Conservation (phyloP, 495 filamentous ascomycete species). For the Penicillium pulvis region DNA sequence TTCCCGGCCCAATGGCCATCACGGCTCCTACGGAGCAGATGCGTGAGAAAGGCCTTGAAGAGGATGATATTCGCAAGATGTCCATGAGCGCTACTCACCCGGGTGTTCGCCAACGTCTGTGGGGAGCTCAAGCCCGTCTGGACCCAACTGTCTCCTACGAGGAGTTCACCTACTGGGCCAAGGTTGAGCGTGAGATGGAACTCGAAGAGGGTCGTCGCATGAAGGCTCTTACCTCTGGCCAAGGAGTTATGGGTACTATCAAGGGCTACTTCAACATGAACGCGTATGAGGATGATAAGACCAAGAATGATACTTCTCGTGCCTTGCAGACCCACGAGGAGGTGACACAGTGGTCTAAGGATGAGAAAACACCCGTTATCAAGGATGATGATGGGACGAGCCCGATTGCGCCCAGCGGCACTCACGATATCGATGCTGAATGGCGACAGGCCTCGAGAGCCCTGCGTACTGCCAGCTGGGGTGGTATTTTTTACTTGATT, state of each 20-base stretch:
- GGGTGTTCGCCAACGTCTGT: slow-evolving; percentile 20
- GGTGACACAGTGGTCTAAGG: slow-evolving; percentile 7
- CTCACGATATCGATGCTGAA: slow-evolving; percentile 32
- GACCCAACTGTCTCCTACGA: slow-evolving; percentile 36
- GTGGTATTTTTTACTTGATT: slow-evolving; percentile 59
- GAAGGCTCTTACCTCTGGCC: not conserved
- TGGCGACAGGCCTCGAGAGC: slow-evolving; percentile 49
- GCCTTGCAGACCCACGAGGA: slow-evolving; percentile 15
- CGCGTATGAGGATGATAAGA: slow-evolving; percentile 13
- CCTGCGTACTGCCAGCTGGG: slow-evolving; percentile 51
- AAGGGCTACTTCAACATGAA: slow-evolving; percentile 15
- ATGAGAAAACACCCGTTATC: slow-evolving; percentile 6
- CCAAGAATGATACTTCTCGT: slow-evolving; percentile 7
- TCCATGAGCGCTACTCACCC: slow-evolving; percentile 1
- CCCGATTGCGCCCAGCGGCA: slow-evolving; percentile 7
- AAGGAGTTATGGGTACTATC: slow-evolving; percentile 9
- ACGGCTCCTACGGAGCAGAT: slow-evolving; percentile 19
- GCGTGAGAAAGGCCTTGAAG: not conserved
- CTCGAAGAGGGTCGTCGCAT: slow-evolving; percentile 13
- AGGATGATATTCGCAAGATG: slow-evolving; percentile 14
- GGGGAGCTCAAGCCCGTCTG: slow-evolving; percentile 31
- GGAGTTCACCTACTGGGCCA: slow-evolving; percentile 39
- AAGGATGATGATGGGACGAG: slow-evolving; percentile 1
- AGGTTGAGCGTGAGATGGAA: slow-evolving; percentile 28
- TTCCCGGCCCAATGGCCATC: slow-evolving; percentile 17